A percentile compares a stretch with the other conserved stretches of the same genome.
These are phyloP conservation scores for Achlya hypogyna DNA, from an alignment of 352 stramenopile species.

Conservation along the genomic window DNA sequence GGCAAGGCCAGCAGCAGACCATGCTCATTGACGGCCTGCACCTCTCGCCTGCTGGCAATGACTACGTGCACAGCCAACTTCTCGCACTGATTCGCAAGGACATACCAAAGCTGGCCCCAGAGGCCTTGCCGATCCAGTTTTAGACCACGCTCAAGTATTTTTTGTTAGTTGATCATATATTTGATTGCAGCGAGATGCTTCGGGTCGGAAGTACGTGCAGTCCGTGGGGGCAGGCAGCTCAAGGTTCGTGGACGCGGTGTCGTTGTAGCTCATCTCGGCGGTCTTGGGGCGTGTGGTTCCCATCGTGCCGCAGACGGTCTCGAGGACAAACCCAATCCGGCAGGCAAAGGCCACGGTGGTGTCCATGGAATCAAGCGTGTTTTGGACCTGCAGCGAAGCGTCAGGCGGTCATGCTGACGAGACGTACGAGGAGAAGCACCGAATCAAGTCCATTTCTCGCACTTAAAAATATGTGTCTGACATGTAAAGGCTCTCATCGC, in stretches of 20 bases:
- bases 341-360: conserved; percentile 67
- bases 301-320: conserved; percentile 84
- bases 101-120: too few species aligned
- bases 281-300: conserved; percentile 75
- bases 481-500: background rate
- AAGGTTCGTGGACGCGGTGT: conserved; percentile 79
- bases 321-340: conserved; percentile 72
- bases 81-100: too few species aligned
- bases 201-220: too few species aligned
- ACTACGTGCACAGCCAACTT: background rate
- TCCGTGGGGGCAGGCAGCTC: conserved; percentile 81
- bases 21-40: background rate
- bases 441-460: too few species aligned
- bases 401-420: too few species aligned
- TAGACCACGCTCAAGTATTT: too few species aligned
- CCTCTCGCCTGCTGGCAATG: background rate
- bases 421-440: too few species aligned
- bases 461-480: background rate
- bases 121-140: too few species aligned
- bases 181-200: too few species aligned
- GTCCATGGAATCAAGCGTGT: conserved; percentile 59
- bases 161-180: too few species aligned
- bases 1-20: background rate
- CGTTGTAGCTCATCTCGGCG: conserved; percentile 65
- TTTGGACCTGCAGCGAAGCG: conserved; percentile 29